Percentiles rank a stretch among this genome's conserved stretches.
These are phyloP conservation scores for Candida tetrigidarum DNA, from an alignment of 1,139 yeast species.

Conservation along the genomic window DNA sequence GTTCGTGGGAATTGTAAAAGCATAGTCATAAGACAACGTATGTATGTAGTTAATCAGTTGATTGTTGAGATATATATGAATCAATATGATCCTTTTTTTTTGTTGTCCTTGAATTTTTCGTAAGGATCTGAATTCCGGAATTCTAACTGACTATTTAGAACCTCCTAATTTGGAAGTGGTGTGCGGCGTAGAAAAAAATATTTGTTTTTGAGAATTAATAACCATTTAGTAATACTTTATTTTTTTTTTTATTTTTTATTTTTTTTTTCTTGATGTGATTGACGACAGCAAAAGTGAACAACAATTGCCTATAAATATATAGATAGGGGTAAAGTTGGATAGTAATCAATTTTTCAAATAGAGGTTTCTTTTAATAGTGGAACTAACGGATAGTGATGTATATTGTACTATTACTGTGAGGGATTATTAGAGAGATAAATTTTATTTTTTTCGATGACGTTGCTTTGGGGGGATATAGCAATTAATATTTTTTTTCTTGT, in stretches of 20 bases:
- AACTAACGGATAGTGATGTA: too few species aligned
- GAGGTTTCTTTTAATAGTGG: slow-evolving; percentile 1
- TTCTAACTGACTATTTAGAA: background rate
- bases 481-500: background rate
- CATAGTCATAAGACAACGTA: too few species aligned
- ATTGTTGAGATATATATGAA: background rate
- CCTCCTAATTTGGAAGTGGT: background rate
- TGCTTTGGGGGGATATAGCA: too few species aligned
- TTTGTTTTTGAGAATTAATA: slow-evolving; percentile 1
- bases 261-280: background rate
- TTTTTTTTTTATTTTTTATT: background rate
- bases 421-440: too few species aligned
- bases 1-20: background rate
- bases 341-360: too few species aligned
- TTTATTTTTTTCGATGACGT: too few species aligned
- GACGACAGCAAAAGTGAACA: background rate
- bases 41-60: too few species aligned
- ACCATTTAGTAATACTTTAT: background rate
- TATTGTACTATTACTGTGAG: too few species aligned
- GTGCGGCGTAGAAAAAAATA: background rate
- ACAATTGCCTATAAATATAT: too few species aligned
- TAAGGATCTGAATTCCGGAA: background rate
- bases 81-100: too few species aligned
- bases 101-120: too few species aligned
- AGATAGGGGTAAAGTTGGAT: slow-evolving; percentile 1